A percentile compares a stretch with the other conserved stretches of the same genome.
phyloP scores from a whole-genome alignment of 805 yeast species.

The Yarrowia sp. region DNA sequence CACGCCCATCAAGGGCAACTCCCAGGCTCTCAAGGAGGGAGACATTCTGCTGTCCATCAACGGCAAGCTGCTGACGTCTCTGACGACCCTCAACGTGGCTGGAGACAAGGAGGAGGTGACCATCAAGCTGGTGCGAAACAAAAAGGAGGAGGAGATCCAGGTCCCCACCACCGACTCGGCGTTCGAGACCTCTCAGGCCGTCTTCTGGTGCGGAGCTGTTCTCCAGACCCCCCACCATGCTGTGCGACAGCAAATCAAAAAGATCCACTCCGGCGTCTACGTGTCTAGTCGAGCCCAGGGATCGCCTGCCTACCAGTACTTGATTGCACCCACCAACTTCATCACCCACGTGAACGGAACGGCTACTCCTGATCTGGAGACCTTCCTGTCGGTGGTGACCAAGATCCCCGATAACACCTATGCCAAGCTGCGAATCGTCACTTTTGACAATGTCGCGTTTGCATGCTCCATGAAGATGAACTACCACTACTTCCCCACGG shows the following conservation, averaged over 20 bases:
- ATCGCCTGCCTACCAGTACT: conserved; percentile 86
- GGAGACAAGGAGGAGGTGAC: conserved; percentile 55
- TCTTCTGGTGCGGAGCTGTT: conserved; percentile 83
- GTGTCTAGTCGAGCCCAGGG: conserved; percentile 77
- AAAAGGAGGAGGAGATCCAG: conserved; percentile 63
- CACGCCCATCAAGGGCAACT: conserved; percentile 48
- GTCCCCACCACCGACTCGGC: conserved; percentile 72
- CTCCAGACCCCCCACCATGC: conserved; percentile 92
- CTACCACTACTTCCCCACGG: conserved; percentile 81
- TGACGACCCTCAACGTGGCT: conserved; percentile 66
- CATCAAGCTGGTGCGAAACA: conserved; percentile 75
- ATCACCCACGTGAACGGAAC: conserved; percentile 86
- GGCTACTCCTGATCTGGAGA: conserved; percentile 71
- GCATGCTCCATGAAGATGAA: conserved; percentile 87
- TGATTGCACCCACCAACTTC: conserved; percentile 78
- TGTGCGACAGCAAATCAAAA: conserved; percentile 80
- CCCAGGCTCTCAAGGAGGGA: conserved; percentile 56
- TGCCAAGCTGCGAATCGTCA: conserved; percentile 78
- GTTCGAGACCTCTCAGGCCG: conserved; percentile 67
- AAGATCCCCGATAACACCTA: conserved; percentile 79
- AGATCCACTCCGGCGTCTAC: conserved; percentile 83
- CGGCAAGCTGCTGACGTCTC: conserved; percentile 66
- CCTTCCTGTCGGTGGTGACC: conserved; percentile 71
- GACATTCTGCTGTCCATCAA: conserved; percentile 79
- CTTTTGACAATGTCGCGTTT: conserved; percentile 85